These are phyloP conservation scores for Moringa oleifera DNA, from an alignment of 345 rosid species.

Conservation along the genomic window DNA sequence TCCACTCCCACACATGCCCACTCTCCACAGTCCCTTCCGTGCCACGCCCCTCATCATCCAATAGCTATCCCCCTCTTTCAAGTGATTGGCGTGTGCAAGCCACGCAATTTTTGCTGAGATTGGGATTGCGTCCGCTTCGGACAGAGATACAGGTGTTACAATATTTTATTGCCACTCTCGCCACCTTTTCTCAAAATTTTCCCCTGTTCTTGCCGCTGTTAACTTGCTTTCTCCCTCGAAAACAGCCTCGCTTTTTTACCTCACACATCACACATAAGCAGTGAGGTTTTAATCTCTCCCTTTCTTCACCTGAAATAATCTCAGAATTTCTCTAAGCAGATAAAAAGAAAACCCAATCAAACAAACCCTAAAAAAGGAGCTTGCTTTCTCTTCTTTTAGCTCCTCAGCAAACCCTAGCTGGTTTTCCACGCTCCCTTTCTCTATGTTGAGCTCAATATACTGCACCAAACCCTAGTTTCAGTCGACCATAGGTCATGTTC, in stretches of 20 bases:
- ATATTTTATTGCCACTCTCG: constrained; percentile 9
- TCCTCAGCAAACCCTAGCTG: constrained; percentile 25
- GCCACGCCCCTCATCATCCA: not conserved
- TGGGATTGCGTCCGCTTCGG: constrained; percentile 1
- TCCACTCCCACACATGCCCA: not conserved
- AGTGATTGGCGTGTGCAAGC: not conserved
- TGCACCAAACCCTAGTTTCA: constrained; percentile 27
- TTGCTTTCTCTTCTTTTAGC: constrained; percentile 11
- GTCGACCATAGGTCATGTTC: constrained; percentile 18
- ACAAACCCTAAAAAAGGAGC: constrained; percentile 32
- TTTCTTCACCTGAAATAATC: constrained; percentile 25
- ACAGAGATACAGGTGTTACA: constrained; percentile 11
- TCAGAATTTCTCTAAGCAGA: constrained; percentile 38
- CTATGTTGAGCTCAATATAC: constrained; percentile 23
- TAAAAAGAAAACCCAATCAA: constrained; percentile 29
- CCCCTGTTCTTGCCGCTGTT: not conserved
- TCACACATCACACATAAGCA: constrained; percentile 31
- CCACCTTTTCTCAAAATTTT: not conserved
- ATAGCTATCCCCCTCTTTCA: no score
- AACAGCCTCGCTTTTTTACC: constrained; percentile 19
- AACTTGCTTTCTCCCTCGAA: not conserved
- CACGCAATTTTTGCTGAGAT: constrained; percentile 12
- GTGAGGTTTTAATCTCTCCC: constrained; percentile 59
- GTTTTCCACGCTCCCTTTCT: constrained; percentile 17
- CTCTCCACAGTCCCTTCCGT: no score